Evolutionary conservation across 2,329 filamentous ascomycete species (phyloP).

Genomic region (Colletotrichum sp.): DNA sequence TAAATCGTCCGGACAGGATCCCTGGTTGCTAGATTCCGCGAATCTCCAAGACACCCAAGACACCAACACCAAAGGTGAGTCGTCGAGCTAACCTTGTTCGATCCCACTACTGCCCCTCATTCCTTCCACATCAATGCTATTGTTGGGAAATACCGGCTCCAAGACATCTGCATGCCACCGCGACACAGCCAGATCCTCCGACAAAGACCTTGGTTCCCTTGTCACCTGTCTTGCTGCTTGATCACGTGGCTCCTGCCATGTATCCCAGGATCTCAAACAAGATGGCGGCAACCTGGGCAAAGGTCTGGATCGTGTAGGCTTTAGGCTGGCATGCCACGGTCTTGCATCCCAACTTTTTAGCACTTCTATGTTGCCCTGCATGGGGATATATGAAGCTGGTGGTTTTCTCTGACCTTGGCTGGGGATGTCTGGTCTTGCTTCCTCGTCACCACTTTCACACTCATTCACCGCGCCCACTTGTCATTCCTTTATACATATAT

Average conservation of each 20-base stretch:
- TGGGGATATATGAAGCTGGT: conserved; percentile 1
- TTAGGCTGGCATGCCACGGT: background rate
- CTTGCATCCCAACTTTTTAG: background rate
- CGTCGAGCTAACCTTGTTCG: background rate
- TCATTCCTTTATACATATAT: background rate
- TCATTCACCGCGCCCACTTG: background rate
- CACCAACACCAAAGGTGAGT: conserved; percentile 13
- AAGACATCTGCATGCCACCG: conserved; percentile 4
- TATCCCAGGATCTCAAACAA: background rate
- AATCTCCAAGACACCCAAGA: conserved; percentile 13
- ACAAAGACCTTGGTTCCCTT: conserved; percentile 2
- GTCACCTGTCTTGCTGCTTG: background rate
- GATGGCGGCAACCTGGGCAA: background rate
- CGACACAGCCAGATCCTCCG: background rate
- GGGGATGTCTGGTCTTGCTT: background rate
- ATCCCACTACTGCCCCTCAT: background rate
- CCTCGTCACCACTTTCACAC: background rate
- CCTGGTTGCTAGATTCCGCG: background rate
- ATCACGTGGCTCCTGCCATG: background rate
- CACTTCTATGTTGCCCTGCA: background rate
- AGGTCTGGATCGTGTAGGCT: background rate
- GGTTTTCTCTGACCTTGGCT: background rate
- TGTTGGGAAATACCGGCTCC: background rate
- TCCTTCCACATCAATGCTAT: conserved; percentile 13
- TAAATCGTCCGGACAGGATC: conserved; percentile 2